phyloP scores from a whole-genome alignment of 106 monocot genomes.

The Dactylorhiza incarnata region DNA sequence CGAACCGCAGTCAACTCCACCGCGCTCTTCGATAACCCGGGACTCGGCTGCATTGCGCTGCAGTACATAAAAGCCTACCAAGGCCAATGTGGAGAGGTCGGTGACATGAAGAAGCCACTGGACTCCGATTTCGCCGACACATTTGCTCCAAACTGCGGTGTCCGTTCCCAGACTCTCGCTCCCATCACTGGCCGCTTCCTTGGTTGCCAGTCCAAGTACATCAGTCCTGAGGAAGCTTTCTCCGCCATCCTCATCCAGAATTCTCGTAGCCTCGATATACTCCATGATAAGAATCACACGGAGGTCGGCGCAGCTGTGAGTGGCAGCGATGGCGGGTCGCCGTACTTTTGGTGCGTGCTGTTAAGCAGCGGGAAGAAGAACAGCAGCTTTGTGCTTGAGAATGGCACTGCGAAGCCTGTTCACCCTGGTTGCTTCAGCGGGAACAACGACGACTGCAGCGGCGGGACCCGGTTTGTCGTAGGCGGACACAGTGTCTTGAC shows the following conservation, averaged over 20 bases:
- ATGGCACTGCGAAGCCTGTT: constrained; percentile 42
- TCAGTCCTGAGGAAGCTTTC: constrained; percentile 49
- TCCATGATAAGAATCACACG: constrained; percentile 72
- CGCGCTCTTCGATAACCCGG: constrained; percentile 52
- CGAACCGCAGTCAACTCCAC: constrained; percentile 64
- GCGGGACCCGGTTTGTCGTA: neutral
- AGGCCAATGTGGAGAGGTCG: constrained; percentile 60
- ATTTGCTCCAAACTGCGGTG: constrained; percentile 83
- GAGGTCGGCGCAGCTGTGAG: constrained; percentile 70
- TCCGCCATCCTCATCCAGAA: constrained; percentile 34
- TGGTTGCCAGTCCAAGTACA: constrained; percentile 67
- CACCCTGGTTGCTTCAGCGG: constrained; percentile 83
- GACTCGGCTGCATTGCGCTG: constrained; percentile 78
- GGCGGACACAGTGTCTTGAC: neutral
- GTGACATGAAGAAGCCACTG: constrained; percentile 56
- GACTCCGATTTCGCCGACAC: constrained; percentile 47
- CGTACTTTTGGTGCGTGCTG: constrained; percentile 84
- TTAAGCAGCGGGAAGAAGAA: constrained; percentile 70
- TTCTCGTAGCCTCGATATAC: constrained; percentile 43
- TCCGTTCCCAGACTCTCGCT: constrained; percentile 37
- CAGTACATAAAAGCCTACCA: constrained; percentile 81
- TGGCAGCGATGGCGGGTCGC: constrained; percentile 67
- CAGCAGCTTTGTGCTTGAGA: constrained; percentile 42
- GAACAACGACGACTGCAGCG: constrained; percentile 67
- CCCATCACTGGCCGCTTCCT: constrained; percentile 78